phyloP scores from a whole-genome alignment of 768 basidiomycete genomes.

The Rhodotorula paludigena region DNA sequence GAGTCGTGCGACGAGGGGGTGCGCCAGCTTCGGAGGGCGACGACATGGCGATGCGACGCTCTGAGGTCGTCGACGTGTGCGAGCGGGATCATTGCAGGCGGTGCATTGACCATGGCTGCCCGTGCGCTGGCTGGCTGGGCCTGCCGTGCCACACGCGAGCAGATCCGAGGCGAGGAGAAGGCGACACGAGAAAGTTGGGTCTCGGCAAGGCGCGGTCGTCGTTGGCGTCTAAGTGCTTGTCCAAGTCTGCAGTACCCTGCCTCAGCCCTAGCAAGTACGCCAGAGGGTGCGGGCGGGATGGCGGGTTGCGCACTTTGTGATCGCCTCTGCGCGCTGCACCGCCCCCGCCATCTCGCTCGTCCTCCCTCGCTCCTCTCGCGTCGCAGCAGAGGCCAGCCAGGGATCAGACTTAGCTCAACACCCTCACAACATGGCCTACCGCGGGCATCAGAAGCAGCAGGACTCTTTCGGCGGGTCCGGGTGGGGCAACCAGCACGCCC shows the following conservation, averaged over 20 bases:
- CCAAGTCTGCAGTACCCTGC: no score
- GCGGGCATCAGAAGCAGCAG: conserved; percentile 28
- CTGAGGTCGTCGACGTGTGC: background rate
- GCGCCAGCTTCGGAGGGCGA: conserved; percentile 9
- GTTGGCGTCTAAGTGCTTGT: no score
- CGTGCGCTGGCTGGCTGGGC: background rate
- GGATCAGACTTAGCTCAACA: no score
- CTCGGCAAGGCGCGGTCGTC: no score
- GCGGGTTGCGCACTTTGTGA: no score
- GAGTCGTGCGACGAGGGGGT: background rate
- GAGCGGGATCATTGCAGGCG: background rate
- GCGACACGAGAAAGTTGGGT: no score
- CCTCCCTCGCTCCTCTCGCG: no score
- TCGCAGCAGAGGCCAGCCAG: no score
- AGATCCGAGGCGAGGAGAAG: background rate
- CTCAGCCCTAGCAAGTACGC: no score
- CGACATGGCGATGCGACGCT: conserved; percentile 15
- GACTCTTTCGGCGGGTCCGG: conserved; percentile 21
- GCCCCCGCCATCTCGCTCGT: no score
- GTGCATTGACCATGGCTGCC: background rate
- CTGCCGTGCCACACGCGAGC: background rate
- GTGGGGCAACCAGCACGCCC: conserved; percentile 5
- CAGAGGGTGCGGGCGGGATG: no score
- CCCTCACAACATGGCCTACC: background rate
- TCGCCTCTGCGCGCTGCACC: no score